Evolutionary conservation across 1,139 yeast species (phyloP), one percentile per base, ranked within the genome.

Genomic region (Zygosaccharomyces sapae): DNA sequence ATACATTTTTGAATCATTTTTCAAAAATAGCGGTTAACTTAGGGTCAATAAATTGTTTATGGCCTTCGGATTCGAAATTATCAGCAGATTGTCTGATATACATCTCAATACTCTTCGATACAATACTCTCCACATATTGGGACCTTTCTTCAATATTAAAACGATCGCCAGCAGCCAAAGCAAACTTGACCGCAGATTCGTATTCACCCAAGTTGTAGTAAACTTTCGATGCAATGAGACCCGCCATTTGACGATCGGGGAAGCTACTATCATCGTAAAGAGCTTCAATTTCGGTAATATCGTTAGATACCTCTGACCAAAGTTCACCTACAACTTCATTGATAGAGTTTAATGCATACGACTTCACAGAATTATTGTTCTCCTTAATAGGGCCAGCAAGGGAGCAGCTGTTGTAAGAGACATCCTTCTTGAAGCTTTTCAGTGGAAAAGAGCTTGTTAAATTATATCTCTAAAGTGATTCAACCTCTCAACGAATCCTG

Each of bases 281-380:
- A 55, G 88, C 96, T 71, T 92, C 98, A 62, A 88, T 74, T 52
- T 86, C 92, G 40, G 87, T 74, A 55, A 92, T 80, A 63, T 79
- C 83, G 69, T 92, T 94, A 52, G 98, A 96, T 51, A 94, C 86
- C 72, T 92, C 98, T 2, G 97, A 90, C 99, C 99, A 92, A 55
- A 88, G 76, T 67, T 87, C 90, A 70, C 89, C 96, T 48, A 89
- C 96, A 48, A 86, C 79, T 33, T 74, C 79, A 65, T 89, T 86
- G 57, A 92, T 79, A 27, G 95, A 83, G 52, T 82, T 74, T 62
- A 92, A 76, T 13, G 98, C 98, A 66, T 88, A 86, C 31, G 84
- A 74, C 68, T 89, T 92, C 57, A 94, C 79, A 48, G 78, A 71
- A 44, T 77, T 70, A 66, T 92, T 97, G 12, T 81, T 76, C 71